These are phyloP conservation scores for Hypoxylon lienhwacheense DNA, from an alignment of 495 filamentous ascomycete genomes.

Conservation along the genomic window DNA sequence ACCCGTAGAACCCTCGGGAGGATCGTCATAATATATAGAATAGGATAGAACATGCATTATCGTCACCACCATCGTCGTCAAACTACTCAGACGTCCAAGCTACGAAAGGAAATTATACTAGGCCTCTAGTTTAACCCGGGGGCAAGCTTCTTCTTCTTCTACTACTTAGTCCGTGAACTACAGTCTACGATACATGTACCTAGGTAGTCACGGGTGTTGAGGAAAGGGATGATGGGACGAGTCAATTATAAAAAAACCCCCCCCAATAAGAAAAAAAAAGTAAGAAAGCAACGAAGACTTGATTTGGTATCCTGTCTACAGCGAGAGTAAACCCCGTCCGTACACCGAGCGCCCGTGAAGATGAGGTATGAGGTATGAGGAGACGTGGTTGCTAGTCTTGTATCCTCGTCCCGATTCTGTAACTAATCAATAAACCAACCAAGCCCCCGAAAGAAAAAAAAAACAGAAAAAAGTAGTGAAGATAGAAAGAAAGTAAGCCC, in stretches of 20 bases:
- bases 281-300: slow-evolving; percentile 11
- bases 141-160: neutral
- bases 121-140: too few relatives aligned
- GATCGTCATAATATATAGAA: slow-evolving; percentile 39
- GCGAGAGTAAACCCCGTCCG: neutral
- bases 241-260: neutral
- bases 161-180: too few relatives aligned
- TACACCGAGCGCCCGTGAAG: slow-evolving; percentile 18
- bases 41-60: too few relatives aligned
- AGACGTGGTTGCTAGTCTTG: too few relatives aligned
- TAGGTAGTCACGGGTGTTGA: too few relatives aligned
- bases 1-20: slow-evolving; percentile 58
- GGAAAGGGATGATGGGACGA: too few relatives aligned
- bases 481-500: slow-evolving; percentile 6
- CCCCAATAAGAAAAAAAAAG: neutral
- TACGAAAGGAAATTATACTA: too few relatives aligned
- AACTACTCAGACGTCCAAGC: too few relatives aligned
- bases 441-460: slow-evolving; percentile 7
- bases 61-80: too few relatives aligned
- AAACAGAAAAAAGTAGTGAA: too few relatives aligned
- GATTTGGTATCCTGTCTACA: slow-evolving; percentile 24
- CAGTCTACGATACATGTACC: too few relatives aligned
- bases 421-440: slow-evolving; percentile 15
- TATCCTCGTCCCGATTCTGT: slow-evolving; percentile 2
- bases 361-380: slow-evolving; percentile 8